phyloP scores from a whole-genome alignment of 805 yeast genomes.

The Cephaloascus fragrans region DNA sequence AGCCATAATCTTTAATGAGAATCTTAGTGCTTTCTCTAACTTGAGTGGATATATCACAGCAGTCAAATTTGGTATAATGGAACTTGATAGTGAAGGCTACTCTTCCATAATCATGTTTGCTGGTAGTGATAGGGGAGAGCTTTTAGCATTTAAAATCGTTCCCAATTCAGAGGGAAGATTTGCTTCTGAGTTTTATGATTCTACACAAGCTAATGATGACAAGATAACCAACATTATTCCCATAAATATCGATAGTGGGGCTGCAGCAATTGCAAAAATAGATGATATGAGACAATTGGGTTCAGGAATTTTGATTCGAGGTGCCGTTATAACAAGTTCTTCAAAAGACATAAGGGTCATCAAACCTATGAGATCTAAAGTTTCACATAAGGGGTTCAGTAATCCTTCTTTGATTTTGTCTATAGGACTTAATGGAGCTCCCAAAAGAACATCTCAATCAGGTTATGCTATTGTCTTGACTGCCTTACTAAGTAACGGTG shows the following conservation, averaged over 20 bases:
- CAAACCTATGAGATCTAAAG: slow-evolving; percentile 49
- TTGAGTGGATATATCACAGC: slow-evolving; percentile 2
- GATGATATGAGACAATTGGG: slow-evolving; percentile 48
- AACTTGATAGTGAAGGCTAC: slow-evolving; percentile 53
- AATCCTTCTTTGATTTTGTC: slow-evolving; percentile 24
- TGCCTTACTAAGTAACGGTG: slow-evolving; percentile 33
- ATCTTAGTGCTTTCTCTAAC: slow-evolving; percentile 10
- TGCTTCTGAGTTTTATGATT: slow-evolving; percentile 40
- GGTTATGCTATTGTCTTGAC: slow-evolving; percentile 38
- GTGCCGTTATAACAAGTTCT: slow-evolving; percentile 49
- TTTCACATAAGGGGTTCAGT: slow-evolving; percentile 54
- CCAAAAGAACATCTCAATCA: slow-evolving; percentile 10
- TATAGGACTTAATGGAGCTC: slow-evolving; percentile 42
- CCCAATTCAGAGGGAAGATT: slow-evolving; percentile 60
- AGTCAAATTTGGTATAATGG: slow-evolving; percentile 34
- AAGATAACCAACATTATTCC: slow-evolving; percentile 49
- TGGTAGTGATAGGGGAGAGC: slow-evolving; percentile 72
- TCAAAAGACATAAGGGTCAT: slow-evolving; percentile 52
- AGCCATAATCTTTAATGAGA: slow-evolving; percentile 44
- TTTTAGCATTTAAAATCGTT: slow-evolving; percentile 51
- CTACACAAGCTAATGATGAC: slow-evolving; percentile 37
- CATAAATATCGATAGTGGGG: slow-evolving; percentile 48
- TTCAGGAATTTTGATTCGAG: slow-evolving; percentile 52
- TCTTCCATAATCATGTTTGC: slow-evolving; percentile 65
- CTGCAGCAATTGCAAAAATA: slow-evolving; percentile 54